Percentiles rank a stretch among this genome's conserved stretches.
These are phyloP conservation scores for Stachybotrys chartarum DNA, from an alignment of 2,329 filamentous ascomycete species.

Conservation along the genomic window DNA sequence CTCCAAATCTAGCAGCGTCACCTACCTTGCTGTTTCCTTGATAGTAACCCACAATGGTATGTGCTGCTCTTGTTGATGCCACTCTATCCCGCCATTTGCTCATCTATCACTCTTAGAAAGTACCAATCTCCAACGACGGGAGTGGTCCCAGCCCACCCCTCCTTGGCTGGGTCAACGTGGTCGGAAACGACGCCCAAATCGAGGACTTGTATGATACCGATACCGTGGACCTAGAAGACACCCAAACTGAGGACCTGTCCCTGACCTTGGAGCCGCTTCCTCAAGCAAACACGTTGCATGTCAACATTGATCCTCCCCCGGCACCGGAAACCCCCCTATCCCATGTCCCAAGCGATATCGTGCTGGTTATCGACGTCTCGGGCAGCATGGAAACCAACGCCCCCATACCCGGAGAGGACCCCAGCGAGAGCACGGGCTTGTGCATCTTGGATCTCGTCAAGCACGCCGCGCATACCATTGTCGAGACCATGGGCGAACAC, in stretches of 20 bases:
- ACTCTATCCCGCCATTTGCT: no score
- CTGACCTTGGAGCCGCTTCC: constrained; percentile 33
- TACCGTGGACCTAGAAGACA: no score
- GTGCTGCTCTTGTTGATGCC: no score
- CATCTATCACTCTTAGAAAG: not conserved
- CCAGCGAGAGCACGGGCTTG: constrained; percentile 42
- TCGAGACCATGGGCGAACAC: constrained; percentile 45
- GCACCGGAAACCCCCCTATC: constrained; percentile 17
- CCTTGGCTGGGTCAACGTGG: no score
- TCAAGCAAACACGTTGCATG: constrained; percentile 30
- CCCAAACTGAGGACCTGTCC: not conserved
- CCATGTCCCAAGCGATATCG: constrained; percentile 51
- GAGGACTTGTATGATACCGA: no score
- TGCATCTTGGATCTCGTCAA: constrained; percentile 53
- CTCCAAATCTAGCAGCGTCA: no score
- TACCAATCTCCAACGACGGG: not conserved
- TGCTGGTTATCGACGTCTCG: constrained; percentile 55
- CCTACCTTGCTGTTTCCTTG: no score
- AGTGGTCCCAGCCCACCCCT: not conserved
- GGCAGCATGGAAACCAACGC: constrained; percentile 45
- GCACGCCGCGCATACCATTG: constrained; percentile 50
- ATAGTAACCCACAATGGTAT: no score
- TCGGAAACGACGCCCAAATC: no score
- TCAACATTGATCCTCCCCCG: constrained; percentile 38
- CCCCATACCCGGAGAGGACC: constrained; percentile 35